Conservation (phyloP, 495 filamentous ascomycete genomes). For the Darksidea phi region DNA sequence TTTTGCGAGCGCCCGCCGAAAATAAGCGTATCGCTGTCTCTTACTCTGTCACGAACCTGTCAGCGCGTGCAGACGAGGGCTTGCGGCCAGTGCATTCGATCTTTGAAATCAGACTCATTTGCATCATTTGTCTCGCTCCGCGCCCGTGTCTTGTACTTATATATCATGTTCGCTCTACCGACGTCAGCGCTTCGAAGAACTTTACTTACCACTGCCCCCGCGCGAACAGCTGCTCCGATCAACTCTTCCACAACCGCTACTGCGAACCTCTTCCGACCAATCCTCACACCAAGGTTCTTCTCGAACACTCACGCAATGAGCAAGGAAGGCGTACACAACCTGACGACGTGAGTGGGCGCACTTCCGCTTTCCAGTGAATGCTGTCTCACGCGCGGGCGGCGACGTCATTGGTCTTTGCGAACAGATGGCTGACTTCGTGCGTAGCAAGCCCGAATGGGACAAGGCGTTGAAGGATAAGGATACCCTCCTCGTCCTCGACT, state of each 20-base stretch:
- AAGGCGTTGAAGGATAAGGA: slow-evolving; percentile 49
- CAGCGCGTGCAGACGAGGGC: slow-evolving; percentile 8
- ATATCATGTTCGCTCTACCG: slow-evolving; percentile 37
- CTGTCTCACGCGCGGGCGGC: neutral
- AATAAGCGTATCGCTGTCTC: slow-evolving; percentile 16
- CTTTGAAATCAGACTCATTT: slow-evolving; percentile 31
- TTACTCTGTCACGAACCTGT: slow-evolving; percentile 11
- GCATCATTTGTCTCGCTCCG: neutral
- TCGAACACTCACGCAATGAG: slow-evolving; percentile 45
- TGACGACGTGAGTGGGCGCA: slow-evolving; percentile 45
- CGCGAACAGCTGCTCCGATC: slow-evolving; percentile 20
- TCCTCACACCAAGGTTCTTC: slow-evolving; percentile 45
- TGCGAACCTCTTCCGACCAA: slow-evolving; percentile 31
- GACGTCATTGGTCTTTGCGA: slow-evolving; percentile 5
- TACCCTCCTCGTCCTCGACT: slow-evolving; percentile 76
- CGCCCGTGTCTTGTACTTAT: slow-evolving; percentile 6
- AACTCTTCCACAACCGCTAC: slow-evolving; percentile 5
- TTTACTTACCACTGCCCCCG: slow-evolving; percentile 38
- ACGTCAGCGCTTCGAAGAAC: slow-evolving; percentile 31
- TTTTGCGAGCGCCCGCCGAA: neutral
- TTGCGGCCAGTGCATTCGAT: slow-evolving; percentile 25
- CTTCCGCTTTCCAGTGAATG: neutral
- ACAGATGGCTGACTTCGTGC: slow-evolving; percentile 18
- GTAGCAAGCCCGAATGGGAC: slow-evolving; percentile 64
- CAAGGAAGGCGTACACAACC: slow-evolving; percentile 59